Conservation (phyloP, 2,329 filamentous ascomycete genomes). For the Fusarium sp. region DNA sequence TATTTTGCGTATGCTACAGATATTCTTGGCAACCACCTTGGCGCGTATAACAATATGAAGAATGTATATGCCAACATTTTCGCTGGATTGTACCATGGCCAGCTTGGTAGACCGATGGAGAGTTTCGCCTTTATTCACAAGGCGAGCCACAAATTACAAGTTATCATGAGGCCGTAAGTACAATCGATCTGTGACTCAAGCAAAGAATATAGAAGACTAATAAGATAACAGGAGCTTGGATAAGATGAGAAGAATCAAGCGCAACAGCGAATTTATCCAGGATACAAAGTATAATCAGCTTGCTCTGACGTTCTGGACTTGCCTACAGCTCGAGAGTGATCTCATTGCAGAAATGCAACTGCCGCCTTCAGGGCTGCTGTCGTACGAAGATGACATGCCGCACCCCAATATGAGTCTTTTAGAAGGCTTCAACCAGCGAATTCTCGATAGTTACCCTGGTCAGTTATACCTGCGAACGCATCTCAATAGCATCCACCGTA, state of each 20-base stretch:
- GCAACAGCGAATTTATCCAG: constrained; percentile 54
- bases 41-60: constrained; percentile 81
- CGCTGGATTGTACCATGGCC: constrained; percentile 88
- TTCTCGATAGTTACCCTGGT: constrained; percentile 71
- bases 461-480: constrained; percentile 75
- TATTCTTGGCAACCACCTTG: constrained; percentile 85
- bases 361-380: constrained; percentile 71
- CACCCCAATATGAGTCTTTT: constrained; percentile 69
- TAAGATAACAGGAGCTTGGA: constrained; percentile 59
- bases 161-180: constrained; percentile 80
- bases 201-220: not conserved
- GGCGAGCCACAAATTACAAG: constrained; percentile 71
- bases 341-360: constrained; percentile 86
- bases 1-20: constrained; percentile 90
- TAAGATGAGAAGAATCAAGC: constrained; percentile 60
- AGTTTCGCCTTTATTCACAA: constrained; percentile 76
- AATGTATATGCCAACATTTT: constrained; percentile 89
- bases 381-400: constrained; percentile 73
- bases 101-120: constrained; percentile 86
- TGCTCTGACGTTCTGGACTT: constrained; percentile 90
- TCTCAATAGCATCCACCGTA: constrained; percentile 72
- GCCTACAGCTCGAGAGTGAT: constrained; percentile 92
- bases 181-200: not conserved
- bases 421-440: constrained; percentile 58
- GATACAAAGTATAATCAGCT: constrained; percentile 69